These are phyloP conservation scores for Domatiomyces globalis DNA, from an alignment of 2,329 filamentous ascomycete genomes.

Conservation along the genomic window DNA sequence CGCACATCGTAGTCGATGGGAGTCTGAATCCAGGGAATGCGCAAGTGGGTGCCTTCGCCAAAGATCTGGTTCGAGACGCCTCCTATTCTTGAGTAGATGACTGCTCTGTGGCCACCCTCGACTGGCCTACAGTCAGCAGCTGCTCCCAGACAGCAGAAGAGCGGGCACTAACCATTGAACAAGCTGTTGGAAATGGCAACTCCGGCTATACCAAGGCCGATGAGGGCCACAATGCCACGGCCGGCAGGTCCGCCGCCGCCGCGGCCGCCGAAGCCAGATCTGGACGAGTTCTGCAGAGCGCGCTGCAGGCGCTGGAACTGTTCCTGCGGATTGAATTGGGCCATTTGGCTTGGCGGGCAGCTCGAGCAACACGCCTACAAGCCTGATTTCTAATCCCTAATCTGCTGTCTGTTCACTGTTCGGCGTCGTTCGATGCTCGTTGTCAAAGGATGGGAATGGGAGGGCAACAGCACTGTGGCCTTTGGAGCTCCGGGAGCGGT, in stretches of 20 bases:
- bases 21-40: slow-evolving; percentile 93
- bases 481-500: too few relatives aligned
- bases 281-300: slow-evolving; percentile 41
- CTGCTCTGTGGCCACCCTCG: slow-evolving; percentile 94
- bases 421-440: not conserved
- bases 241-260: slow-evolving; percentile 41
- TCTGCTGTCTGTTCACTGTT: not conserved
- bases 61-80: slow-evolving; percentile 97
- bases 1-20: slow-evolving; percentile 95
- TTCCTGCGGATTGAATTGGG: slow-evolving; percentile 45
- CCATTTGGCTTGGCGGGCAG: slow-evolving; percentile 19
- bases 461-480: too few relatives aligned
- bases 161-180: slow-evolving; percentile 45
- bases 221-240: slow-evolving; percentile 39
- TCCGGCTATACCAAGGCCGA: slow-evolving; percentile 36
- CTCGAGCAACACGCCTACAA: too few relatives aligned
- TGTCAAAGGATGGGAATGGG: not conserved
- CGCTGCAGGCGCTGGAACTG: slow-evolving; percentile 52
- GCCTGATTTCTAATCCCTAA: not conserved
- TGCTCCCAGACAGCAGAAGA: not conserved
- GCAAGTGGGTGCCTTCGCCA: slow-evolving; percentile 89
- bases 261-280: slow-evolving; percentile 37
- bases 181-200: slow-evolving; percentile 42
- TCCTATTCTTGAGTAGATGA: slow-evolving; percentile 88
- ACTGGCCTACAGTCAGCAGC: slow-evolving; percentile 36